Evolutionary conservation across 2,329 filamentous ascomycete genomes (phyloP).

Genomic region (Botrytis cinerea): DNA sequence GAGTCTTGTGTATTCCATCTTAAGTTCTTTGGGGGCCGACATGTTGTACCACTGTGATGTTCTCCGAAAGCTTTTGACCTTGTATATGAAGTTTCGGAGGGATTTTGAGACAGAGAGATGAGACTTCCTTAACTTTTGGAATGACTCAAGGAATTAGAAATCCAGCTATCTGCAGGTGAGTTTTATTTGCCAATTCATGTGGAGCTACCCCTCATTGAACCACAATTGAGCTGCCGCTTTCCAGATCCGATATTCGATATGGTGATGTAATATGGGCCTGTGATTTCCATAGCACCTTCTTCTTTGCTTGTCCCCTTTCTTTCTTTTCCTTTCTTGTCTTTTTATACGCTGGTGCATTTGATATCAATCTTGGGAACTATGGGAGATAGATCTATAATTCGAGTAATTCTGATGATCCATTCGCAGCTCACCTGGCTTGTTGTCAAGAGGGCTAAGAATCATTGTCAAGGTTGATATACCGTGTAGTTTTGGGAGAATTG

Average conservation of each 20-base stretch:
- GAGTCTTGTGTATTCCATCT: slow-evolving; percentile 44
- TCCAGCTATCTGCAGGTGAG: neutral
- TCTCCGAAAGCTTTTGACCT: neutral
- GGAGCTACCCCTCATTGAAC: slow-evolving; percentile 3
- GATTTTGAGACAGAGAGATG: neutral
- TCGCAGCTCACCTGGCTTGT: neutral
- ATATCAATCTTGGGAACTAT: neutral
- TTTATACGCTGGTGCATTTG: neutral
- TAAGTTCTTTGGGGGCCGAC: slow-evolving; percentile 23
- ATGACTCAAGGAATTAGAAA: neutral
- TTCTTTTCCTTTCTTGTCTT: neutral
- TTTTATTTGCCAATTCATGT: neutral
- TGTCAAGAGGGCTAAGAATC: neutral
- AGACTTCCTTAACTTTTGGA: neutral
- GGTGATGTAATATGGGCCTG: neutral
- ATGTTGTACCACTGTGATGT: slow-evolving; percentile 14
- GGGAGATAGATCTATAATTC: neutral
- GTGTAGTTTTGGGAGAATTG: neutral
- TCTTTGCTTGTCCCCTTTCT: neutral
- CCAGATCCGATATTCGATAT: neutral
- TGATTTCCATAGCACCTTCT: neutral
- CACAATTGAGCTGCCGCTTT: slow-evolving; percentile 2
- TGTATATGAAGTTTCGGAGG: neutral
- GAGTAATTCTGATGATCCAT: neutral
- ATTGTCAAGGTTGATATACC: neutral